Conservation (phyloP, 257 asterid genomes). For the Solanum clarkiae region DNA sequence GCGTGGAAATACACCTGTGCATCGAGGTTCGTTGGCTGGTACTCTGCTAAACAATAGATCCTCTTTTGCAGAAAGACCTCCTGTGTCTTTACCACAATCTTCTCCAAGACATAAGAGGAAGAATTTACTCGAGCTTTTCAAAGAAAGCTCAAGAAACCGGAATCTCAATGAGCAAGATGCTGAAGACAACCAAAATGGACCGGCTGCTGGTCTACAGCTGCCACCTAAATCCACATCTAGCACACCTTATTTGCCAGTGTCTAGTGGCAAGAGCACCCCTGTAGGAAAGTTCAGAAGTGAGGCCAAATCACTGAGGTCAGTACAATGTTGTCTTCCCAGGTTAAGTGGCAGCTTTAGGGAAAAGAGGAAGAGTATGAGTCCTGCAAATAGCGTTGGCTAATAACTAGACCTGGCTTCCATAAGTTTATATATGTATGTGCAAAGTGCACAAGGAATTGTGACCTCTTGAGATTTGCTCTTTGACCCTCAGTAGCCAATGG, state of each 20-base stretch:
- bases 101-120: constrained; percentile 45
- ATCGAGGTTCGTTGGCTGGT: constrained; percentile 25
- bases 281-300: not conserved
- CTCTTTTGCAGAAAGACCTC: not conserved
- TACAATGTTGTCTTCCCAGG: constrained; percentile 58
- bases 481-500: not conserved
- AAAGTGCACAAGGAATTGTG: not conserved
- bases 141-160: constrained; percentile 24
- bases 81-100: not conserved
- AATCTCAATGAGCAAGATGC: constrained; percentile 8
- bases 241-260: constrained; percentile 18
- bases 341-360: constrained; percentile 40
- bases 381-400: constrained; percentile 7
- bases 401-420: not conserved
- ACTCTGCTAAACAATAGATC: constrained; percentile 6
- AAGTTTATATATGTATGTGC: constrained; percentile 14
- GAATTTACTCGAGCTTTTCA: constrained; percentile 48
- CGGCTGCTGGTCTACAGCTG: not conserved
- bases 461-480: not conserved
- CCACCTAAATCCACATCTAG: constrained; percentile 13
- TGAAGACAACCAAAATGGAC: not conserved
- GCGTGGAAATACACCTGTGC: constrained; percentile 60
- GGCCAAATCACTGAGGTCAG: constrained; percentile 17
- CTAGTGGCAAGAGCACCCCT: constrained; percentile 25
- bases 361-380: constrained; percentile 31